These are phyloP conservation scores for Aspergillus sp. DNA, from an alignment of 2,329 filamentous ascomycete species.

Conservation along the genomic window DNA sequence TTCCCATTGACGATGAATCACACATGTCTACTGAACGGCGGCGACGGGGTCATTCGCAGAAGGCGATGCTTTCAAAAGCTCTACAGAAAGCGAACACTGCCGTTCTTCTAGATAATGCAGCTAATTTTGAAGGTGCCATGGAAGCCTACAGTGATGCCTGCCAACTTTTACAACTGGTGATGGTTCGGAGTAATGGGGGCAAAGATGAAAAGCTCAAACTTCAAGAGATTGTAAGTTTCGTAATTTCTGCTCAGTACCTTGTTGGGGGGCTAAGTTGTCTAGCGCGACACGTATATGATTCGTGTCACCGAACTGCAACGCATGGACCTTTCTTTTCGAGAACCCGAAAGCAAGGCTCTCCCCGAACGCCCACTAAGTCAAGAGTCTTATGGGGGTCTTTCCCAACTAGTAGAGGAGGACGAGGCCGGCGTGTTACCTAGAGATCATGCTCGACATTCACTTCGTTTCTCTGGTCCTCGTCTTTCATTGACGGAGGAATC, in stretches of 20 bases:
- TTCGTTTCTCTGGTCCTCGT: constrained; percentile 43
- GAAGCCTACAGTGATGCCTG: constrained; percentile 91
- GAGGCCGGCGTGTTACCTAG: constrained; percentile 44
- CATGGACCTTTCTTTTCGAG: constrained; percentile 56
- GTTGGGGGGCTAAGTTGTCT: constrained; percentile 12
- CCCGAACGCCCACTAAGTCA: constrained; percentile 68
- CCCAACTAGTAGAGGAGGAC: constrained; percentile 36
- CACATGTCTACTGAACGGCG: constrained; percentile 29
- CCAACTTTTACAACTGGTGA: constrained; percentile 79
- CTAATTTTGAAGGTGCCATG: constrained; percentile 89
- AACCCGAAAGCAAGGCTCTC: constrained; percentile 67
- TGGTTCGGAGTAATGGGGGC: constrained; percentile 76
- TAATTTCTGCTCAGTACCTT: background rate
- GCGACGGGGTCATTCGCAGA: constrained; percentile 67
- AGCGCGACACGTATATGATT: constrained; percentile 87
- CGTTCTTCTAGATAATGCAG: constrained; percentile 91
- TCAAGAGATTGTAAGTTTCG: constrained; percentile 78
- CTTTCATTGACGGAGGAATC: constrained; percentile 24
- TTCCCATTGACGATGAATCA: constrained; percentile 27
- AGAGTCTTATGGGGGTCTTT: constrained; percentile 48
- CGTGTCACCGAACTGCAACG: constrained; percentile 84
- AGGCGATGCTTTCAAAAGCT: constrained; percentile 94
- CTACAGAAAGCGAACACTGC: constrained; percentile 94
- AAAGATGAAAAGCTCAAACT: constrained; percentile 82
- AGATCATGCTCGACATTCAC: constrained; percentile 55